Percentiles rank a stretch among this genome's conserved stretches.
Evolutionary conservation across 495 filamentous ascomycete species (phyloP).

Genomic region (Neurospora pannonica): DNA sequence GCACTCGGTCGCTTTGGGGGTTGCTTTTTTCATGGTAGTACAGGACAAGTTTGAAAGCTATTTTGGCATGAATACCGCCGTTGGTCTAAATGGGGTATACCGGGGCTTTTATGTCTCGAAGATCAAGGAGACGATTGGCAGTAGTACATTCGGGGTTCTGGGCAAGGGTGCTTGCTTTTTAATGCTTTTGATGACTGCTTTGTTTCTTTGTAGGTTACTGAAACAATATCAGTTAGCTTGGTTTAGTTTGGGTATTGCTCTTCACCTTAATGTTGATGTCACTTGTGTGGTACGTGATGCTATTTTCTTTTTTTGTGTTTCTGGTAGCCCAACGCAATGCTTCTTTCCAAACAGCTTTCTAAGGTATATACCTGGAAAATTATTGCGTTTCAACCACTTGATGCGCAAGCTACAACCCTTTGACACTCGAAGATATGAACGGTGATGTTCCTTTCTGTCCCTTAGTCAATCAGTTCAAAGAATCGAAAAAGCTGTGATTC

Average conservation of each 20-base stretch:
- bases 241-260: background rate
- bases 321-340: background rate
- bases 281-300: background rate
- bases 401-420: background rate
- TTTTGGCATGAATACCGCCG: background rate
- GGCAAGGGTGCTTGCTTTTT: background rate
- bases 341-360: background rate
- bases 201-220: background rate
- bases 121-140: background rate
- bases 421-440: background rate
- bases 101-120: background rate
- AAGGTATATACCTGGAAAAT: background rate
- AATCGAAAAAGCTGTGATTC: background rate
- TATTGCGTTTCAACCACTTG: background rate
- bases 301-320: background rate
- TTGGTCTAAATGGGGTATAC: background rate
- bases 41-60: background rate
- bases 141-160: background rate
- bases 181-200: background rate
- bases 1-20: background rate
- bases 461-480: background rate
- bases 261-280: background rate
- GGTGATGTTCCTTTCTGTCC: background rate
- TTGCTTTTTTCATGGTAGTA: background rate
- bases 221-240: background rate